A percentile compares a stretch with the other conserved stretches of the same genome.
Conservation (phyloP, 129 eudicot species). For the Pseudognaphalium luteoalbum region DNA sequence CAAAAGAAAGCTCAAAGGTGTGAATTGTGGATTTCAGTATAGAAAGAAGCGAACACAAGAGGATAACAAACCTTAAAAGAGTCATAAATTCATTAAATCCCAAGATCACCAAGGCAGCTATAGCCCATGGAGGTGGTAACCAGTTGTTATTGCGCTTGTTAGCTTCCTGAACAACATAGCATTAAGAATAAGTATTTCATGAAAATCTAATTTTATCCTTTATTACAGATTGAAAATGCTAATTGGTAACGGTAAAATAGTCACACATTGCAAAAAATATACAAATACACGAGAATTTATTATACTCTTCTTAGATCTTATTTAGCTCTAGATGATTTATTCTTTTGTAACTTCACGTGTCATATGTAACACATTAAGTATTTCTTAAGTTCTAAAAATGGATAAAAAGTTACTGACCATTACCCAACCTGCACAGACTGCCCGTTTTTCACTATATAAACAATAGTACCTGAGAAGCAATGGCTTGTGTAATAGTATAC, state of each 20-base stretch:
- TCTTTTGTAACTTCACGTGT: background rate
- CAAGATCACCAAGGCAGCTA: constrained; percentile 66
- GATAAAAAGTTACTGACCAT: background rate
- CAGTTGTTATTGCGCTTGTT: constrained; percentile 88
- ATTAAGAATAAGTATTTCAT: constrained; percentile 5
- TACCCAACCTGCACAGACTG: background rate
- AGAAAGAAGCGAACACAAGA: background rate
- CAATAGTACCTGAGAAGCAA: constrained; percentile 69
- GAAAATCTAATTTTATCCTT: background rate
- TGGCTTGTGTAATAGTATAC: constrained; percentile 91
- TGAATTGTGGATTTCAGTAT: constrained; percentile 13
- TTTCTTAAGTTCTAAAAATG: background rate
- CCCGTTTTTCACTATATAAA: background rate
- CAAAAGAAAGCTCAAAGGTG: constrained; percentile 21
- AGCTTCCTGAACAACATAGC: constrained; percentile 72
- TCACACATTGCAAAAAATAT: background rate
- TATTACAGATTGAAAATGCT: background rate
- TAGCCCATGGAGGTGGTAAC: constrained; percentile 99
- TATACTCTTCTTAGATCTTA: background rate
- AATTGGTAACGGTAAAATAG: background rate
- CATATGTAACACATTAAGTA: background rate
- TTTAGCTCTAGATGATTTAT: background rate
- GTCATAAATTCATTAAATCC: constrained; percentile 99
- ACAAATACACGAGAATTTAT: too few species aligned
- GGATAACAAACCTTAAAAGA: constrained; percentile 63